Base-by-base conservation (phyloP, 768 basidiomycete species). In the Russula olivacea region DNA sequence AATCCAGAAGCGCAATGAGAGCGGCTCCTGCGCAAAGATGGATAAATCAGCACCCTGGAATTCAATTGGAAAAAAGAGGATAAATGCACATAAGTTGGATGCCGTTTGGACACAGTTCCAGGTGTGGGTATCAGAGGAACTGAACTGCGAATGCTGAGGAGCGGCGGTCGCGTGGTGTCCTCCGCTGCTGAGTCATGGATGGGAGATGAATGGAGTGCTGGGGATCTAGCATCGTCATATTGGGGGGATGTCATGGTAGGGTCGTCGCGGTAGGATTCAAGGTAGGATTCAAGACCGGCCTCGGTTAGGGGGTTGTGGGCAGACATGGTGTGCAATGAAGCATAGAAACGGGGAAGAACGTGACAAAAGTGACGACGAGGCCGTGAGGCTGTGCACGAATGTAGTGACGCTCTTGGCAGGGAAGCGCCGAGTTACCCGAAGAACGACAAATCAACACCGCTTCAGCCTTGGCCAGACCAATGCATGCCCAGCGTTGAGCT, bases 81-180 rank as follows among this genome's bases (percentile, higher is more conserved):
- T 2, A 21, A 21, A 54, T 59, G 51, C 12, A 66, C 66, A 59
- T 30, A 65, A 55, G 59, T 38, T 3, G 63, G 58, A 32, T 55
- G 58, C 28, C 59, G 66, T 28, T 61, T 47, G 8, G 58, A 52
- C 14, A 55, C 11, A 3, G 55, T 50, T 12, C 63, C 66, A 6
- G 63, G 66, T 4, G 50, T 54, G 1, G 66, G 66, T 17, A 66
- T 32, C 25, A 61, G 55, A 11, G 12, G 28, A 0, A 66, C 63
- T 14, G 58, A 49, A 14, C 41, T 56, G 8, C 66, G 58, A 25
- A 65, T 61, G 34, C 6, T 49, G 15, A 41, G 19, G 14, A n/a
- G 61, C 0, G 61, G 25, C 1, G 56, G 62, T 12, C 15, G 19
- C 1, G 40, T 5, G 2, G 23, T 0, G 4, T n/a, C 1, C 11